These are phyloP conservation scores for Rhizophagus clarus DNA, from an alignment of 192 early-diverging fungal genomes.

Conservation along the genomic window DNA sequence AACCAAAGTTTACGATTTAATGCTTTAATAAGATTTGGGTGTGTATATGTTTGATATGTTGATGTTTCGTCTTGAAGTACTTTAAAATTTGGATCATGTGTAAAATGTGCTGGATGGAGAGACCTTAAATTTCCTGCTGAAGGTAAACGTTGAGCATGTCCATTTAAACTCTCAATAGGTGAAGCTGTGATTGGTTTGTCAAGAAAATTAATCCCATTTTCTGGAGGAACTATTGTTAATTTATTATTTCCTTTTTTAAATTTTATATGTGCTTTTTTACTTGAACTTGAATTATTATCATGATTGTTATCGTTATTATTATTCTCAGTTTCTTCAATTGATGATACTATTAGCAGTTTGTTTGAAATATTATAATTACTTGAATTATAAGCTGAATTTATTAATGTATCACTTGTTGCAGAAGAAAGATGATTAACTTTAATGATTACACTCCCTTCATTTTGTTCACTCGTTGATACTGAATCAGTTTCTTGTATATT, in stretches of 20 bases:
- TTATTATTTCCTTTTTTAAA: background rate
- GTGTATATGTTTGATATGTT: slow-evolving; percentile 46
- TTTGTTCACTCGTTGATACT: background rate
- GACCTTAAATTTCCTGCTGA: background rate
- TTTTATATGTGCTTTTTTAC: background rate
- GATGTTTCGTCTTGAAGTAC: slow-evolving; percentile 40
- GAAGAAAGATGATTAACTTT: too few relatives aligned
- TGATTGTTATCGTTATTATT: background rate
- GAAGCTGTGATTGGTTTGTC: background rate
- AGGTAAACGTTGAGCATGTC: background rate
- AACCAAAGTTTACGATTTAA: slow-evolving; percentile 46
- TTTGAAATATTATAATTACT: background rate
- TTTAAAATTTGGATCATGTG: slow-evolving; percentile 24
- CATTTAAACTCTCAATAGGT: background rate
- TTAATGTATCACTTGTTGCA: background rate
- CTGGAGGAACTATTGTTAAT: background rate
- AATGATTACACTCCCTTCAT: background rate
- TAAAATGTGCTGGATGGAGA: background rate
- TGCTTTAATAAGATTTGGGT: slow-evolving; percentile 46
- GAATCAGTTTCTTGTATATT: too few relatives aligned
- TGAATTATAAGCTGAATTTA: background rate
- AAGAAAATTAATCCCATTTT: background rate
- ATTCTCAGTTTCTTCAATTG: background rate
- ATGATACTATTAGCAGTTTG: background rate
- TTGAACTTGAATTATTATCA: background rate